Evolutionary conservation across 108 stramenopile species (phyloP).

Genomic region (Pinguiococcus pyrenoidosus): DNA sequence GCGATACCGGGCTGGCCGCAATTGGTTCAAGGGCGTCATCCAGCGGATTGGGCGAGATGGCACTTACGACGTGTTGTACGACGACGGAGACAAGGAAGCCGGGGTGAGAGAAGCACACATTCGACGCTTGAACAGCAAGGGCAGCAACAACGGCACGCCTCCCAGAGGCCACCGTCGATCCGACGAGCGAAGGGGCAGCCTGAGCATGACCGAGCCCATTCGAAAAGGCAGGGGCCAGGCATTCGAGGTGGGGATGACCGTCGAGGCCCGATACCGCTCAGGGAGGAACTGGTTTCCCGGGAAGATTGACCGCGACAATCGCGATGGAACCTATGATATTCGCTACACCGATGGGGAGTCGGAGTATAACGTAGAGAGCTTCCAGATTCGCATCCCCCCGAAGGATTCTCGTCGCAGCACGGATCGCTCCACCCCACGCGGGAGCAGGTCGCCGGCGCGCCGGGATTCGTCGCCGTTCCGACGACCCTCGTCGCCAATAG

Average conservation of each 20-base stretch:
- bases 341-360: slow-evolving; percentile 43
- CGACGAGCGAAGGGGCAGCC: too few species aligned
- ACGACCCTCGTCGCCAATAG: too few species aligned
- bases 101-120: slow-evolving; percentile 12
- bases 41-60: slow-evolving; percentile 19
- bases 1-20: slow-evolving; percentile 22
- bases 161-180: too few species aligned
- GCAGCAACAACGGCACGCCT: too few species aligned
- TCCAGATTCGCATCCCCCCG: slow-evolving; percentile 10
- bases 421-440: too few species aligned
- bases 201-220: too few species aligned
- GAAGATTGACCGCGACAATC: slow-evolving; percentile 14
- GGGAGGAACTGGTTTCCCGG: slow-evolving; percentile 31
- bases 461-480: too few species aligned
- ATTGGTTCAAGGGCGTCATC: slow-evolving; percentile 28
- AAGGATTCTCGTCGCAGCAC: too few species aligned
- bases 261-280: slow-evolving; percentile 39
- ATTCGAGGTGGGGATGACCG: slow-evolving; percentile 19
- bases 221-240: too few species aligned
- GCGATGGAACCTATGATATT: slow-evolving; percentile 39
- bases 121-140: background rate
- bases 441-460: too few species aligned
- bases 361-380: slow-evolving; percentile 15
- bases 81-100: slow-evolving; percentile 31
- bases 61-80: slow-evolving; percentile 33